Evolutionary conservation across 192 early-diverging fungal genomes (phyloP).

Genomic region (Dimargaris cristalligena): DNA sequence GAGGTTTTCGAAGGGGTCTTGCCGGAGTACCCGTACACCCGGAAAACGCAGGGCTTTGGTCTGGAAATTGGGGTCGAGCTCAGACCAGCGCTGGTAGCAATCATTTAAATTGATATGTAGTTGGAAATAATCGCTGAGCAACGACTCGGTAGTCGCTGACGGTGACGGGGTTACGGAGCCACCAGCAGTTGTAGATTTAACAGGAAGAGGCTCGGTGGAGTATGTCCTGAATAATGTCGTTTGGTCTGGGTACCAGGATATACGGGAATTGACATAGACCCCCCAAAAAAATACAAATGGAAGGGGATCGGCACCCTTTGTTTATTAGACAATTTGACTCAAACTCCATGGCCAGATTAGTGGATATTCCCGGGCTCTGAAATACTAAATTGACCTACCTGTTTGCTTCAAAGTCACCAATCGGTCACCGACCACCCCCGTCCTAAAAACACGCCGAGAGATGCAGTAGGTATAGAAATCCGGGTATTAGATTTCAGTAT

Average conservation of each 20-base stretch:
- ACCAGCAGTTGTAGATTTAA: no score
- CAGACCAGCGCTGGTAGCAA: constrained; percentile 39
- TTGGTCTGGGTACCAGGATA: background rate
- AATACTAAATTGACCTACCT: constrained; percentile 16
- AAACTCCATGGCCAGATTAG: background rate
- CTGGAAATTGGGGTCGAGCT: constrained; percentile 48
- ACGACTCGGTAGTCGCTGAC: constrained; percentile 10
- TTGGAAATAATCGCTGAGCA: constrained; percentile 76
- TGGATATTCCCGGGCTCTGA: background rate
- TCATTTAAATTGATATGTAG: constrained; percentile 42
- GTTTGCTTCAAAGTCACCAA: constrained; percentile 49
- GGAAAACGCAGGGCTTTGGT: constrained; percentile 29
- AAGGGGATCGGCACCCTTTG: constrained; percentile 1
- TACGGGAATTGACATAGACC: constrained; percentile 1
- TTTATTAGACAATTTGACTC: background rate
- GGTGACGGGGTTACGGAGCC: no score
- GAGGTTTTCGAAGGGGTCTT: constrained; percentile 74
- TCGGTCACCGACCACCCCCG: constrained; percentile 33
- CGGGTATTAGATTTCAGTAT: background rate
- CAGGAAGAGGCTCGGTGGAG: no score
- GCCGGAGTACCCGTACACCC: constrained; percentile 62
- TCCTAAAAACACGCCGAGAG: constrained; percentile 14
- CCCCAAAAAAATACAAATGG: constrained; percentile 20
- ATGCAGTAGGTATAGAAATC: background rate
- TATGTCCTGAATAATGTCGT: constrained; percentile 8